Percentiles rank a stretch among this genome's conserved stretches.
These are phyloP conservation scores for Blepharisma japonicum DNA, from an alignment of 73 alveolate species.

Conservation along the genomic window DNA sequence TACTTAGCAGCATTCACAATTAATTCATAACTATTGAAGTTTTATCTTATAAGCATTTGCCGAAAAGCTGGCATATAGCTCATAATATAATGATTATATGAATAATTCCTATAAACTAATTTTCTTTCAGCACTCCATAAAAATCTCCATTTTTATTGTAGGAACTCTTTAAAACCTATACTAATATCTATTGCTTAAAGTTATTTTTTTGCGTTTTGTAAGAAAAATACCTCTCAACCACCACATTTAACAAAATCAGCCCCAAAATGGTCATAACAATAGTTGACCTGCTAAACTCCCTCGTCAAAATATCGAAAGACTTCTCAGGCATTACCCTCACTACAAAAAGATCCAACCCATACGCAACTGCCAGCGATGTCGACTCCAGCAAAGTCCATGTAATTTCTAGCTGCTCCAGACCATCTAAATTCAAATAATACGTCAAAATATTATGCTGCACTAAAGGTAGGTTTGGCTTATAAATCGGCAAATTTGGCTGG, in stretches of 20 bases:
- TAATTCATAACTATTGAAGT: too few relatives aligned
- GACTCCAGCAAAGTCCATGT: constrained; percentile 58
- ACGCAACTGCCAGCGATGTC: constrained; percentile 43
- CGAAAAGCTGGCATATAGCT: too few relatives aligned
- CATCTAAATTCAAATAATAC: constrained; percentile 36
- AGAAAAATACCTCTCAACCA: constrained; percentile 18
- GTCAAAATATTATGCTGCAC: constrained; percentile 33
- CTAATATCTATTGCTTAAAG: background rate
- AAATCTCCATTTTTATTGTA: too few relatives aligned
- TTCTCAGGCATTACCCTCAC: constrained; percentile 57
- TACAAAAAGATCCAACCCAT: constrained; percentile 54
- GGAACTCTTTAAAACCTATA: background rate
- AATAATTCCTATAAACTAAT: too few relatives aligned
- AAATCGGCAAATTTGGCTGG: constrained; percentile 42
- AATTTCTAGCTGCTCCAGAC: constrained; percentile 39
- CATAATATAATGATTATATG: too few relatives aligned
- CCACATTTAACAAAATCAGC: background rate
- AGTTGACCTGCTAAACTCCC: constrained; percentile 40
- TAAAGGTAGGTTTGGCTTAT: constrained; percentile 52
- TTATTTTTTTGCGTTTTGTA: background rate
- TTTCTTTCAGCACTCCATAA: too few relatives aligned
- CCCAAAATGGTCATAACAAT: constrained; percentile 25
- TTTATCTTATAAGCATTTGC: too few relatives aligned
- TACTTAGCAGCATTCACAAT: too few relatives aligned
- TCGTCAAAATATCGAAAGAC: constrained; percentile 51